Percentiles rank a stretch among this genome's conserved stretches.
Conservation (phyloP, 2,329 filamentous ascomycete species). For the Xylariaceae sp. region DNA sequence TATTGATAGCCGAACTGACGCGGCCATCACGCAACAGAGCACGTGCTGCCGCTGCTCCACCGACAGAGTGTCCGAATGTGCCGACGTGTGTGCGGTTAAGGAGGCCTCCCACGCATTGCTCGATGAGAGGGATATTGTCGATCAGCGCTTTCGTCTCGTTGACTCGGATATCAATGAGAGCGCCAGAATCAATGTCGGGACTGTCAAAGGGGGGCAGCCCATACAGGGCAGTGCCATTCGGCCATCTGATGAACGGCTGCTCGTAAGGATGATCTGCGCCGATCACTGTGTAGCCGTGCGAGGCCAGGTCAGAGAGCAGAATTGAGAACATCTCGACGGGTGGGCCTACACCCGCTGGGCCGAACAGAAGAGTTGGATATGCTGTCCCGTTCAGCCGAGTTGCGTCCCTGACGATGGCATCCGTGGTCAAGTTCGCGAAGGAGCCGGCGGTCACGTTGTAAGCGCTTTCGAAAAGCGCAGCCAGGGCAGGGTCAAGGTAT, state of each 20-base stretch:
- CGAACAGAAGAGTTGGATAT: constrained; percentile 26
- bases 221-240: constrained; percentile 34
- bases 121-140: constrained; percentile 15
- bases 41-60: constrained; percentile 30
- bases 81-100: constrained; percentile 26
- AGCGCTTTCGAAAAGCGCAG: constrained; percentile 6
- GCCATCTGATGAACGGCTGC: constrained; percentile 36
- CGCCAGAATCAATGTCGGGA: constrained; percentile 15
- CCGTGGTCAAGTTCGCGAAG: constrained; percentile 10
- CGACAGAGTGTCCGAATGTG: constrained; percentile 35
- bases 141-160: constrained; percentile 5
- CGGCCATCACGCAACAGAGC: constrained; percentile 16
- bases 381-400: not conserved
- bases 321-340: constrained; percentile 17
- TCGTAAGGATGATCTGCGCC: constrained; percentile 34
- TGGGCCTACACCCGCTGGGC: constrained; percentile 17
- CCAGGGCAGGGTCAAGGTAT: constrained; percentile 11
- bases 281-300: constrained; percentile 28
- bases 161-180: not conserved
- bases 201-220: too few species aligned
- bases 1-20: constrained; percentile 30
- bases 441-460: constrained; percentile 2
- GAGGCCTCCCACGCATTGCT: constrained; percentile 18
- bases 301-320: constrained; percentile 24
- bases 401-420: not conserved